phyloP scores from a whole-genome alignment of 2,329 filamentous ascomycete species.

The Trichoderma endophyticum region DNA sequence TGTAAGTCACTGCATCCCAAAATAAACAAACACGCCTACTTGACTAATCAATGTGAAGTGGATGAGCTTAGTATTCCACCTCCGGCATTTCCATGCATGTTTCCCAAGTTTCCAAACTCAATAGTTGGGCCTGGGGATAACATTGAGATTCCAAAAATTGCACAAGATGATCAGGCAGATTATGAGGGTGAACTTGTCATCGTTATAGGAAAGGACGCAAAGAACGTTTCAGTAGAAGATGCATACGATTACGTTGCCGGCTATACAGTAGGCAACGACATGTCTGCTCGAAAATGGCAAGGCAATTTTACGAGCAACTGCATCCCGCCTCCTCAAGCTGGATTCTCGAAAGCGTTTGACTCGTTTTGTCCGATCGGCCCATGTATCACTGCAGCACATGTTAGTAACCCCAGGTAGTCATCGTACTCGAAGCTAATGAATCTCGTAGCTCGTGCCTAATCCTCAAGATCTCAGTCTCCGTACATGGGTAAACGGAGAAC shows the following conservation, averaged over 20 bases:
- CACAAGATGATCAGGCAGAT: background rate
- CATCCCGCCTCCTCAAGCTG: background rate
- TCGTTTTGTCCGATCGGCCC: background rate
- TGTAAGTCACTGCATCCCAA: background rate
- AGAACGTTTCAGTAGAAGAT: background rate
- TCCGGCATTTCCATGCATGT: background rate
- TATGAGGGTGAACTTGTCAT: background rate
- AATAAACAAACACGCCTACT: background rate
- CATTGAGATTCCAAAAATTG: background rate
- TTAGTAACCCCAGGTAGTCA: background rate
- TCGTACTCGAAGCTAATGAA: background rate
- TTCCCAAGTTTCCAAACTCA: background rate
- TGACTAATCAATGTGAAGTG: background rate
- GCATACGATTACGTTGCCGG: background rate
- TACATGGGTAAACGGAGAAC: background rate
- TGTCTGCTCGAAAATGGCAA: constrained; percentile 1
- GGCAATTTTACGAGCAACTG: background rate
- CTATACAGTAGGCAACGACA: background rate
- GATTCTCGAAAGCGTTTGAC: background rate
- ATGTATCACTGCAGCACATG: background rate
- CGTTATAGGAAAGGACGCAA: background rate
- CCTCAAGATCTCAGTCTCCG: background rate
- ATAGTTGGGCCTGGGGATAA: background rate
- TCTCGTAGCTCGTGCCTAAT: background rate
- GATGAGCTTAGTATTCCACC: background rate